phyloP scores from a whole-genome alignment of 345 rosid genomes.

The Arabis alpina region DNA sequence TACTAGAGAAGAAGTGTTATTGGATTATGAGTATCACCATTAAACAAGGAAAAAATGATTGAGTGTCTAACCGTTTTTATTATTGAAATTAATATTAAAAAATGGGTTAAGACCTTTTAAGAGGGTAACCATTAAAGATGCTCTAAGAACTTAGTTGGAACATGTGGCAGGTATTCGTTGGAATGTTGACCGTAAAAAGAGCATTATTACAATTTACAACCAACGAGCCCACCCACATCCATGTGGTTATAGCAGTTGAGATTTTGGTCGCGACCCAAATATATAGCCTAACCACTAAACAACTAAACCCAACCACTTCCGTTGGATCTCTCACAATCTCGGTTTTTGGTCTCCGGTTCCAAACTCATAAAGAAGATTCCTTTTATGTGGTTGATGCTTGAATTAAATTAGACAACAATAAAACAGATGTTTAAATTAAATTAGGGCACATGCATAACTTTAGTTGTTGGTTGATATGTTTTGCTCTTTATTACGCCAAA shows the following conservation, averaged over 20 bases:
- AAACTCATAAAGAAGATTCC: constrained; percentile 2
- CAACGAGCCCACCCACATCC: constrained; percentile 2
- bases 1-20: too few relatives aligned
- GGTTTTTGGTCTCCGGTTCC: background rate
- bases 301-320: constrained; percentile 26
- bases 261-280: constrained; percentile 25
- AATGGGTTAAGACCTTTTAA: too few relatives aligned
- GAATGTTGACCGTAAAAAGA: background rate
- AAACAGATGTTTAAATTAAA: constrained; percentile 20
- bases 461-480: constrained; percentile 23
- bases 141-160: background rate
- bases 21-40: too few relatives aligned
- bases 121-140: too few relatives aligned
- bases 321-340: constrained; percentile 27
- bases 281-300: constrained; percentile 12
- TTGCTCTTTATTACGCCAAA: constrained; percentile 19
- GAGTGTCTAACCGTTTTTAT: too few relatives aligned
- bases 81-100: too few relatives aligned
- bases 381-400: constrained; percentile 4
- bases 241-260: constrained; percentile 31
- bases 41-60: too few relatives aligned
- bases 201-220: background rate
- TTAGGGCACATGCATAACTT: constrained; percentile 18
- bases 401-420: background rate
- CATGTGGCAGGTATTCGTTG: constrained; percentile 2